Conservation (phyloP, 306 rosid genomes). For the Sindora glabra region DNA sequence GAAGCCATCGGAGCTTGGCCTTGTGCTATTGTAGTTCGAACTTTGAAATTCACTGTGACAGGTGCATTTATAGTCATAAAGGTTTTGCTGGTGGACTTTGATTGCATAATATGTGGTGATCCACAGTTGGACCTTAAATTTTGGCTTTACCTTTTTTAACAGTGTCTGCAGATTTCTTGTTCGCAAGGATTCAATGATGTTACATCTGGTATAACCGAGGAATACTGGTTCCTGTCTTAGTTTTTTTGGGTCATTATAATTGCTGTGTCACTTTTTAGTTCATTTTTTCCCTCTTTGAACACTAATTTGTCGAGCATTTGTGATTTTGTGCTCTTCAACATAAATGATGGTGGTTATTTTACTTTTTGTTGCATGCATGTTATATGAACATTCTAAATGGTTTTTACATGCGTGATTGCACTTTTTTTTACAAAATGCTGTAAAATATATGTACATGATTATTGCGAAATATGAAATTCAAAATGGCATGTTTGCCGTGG, state of each 20-base stretch:
- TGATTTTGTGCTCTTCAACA: not conserved
- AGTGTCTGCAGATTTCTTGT: not conserved
- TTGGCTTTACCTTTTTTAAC: slow-evolving; percentile 2
- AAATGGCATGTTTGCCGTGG: too few relatives aligned
- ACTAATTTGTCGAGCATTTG: not conserved
- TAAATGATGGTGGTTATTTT: too few relatives aligned
- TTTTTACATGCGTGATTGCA: too few relatives aligned
- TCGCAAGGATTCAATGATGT: not conserved
- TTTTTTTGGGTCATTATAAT: not conserved
- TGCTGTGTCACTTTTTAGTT: not conserved
- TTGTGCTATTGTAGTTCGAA: slow-evolving; percentile 48
- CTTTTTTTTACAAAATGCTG: too few relatives aligned
- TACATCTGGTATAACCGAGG: slow-evolving; percentile 6
- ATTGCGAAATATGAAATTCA: too few relatives aligned
- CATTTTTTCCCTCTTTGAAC: not conserved
- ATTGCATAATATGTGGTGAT: slow-evolving; percentile 14
- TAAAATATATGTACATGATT: too few relatives aligned
- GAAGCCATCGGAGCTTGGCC: slow-evolving; percentile 59
- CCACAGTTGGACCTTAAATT: slow-evolving; percentile 13
- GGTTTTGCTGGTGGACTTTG: slow-evolving; percentile 18
- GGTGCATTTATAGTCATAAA: slow-evolving; percentile 5
- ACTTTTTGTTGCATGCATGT: too few relatives aligned
- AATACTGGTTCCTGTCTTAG: not conserved
- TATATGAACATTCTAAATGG: too few relatives aligned
- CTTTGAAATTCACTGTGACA: slow-evolving; percentile 7